Evolutionary conservation across 2,329 filamentous ascomycete species (phyloP).

Genomic region (Penicillium sp.): DNA sequence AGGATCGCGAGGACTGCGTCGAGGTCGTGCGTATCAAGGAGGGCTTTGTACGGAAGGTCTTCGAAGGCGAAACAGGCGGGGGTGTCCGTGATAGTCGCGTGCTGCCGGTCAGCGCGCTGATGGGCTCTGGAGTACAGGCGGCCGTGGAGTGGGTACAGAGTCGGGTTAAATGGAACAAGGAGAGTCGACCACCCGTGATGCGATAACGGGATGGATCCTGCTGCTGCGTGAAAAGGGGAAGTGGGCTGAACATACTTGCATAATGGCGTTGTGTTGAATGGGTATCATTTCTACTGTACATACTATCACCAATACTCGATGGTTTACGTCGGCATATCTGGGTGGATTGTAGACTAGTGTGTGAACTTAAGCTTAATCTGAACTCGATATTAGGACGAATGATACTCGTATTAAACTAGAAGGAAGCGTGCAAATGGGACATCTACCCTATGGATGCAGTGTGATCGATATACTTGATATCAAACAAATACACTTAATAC

Average conservation of each 20-base stretch:
- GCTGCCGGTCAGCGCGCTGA: conserved; percentile 88
- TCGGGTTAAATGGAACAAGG: conserved; percentile 95
- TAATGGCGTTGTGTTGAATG: conserved; percentile 19
- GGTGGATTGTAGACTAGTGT: too few species aligned
- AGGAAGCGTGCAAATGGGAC: too few species aligned
- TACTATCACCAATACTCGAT: background rate
- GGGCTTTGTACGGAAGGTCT: conserved; percentile 90
- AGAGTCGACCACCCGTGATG: conserved; percentile 89
- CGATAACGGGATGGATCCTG: conserved; percentile 68
- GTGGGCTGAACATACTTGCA: conserved; percentile 15
- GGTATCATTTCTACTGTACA: background rate
- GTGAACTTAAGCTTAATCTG: too few species aligned
- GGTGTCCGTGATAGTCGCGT: conserved; percentile 90
- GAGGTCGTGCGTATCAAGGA: conserved; percentile 98
- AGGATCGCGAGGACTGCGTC: conserved; percentile 95
- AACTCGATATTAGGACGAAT: too few species aligned
- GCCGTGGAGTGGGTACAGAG: conserved; percentile 96
- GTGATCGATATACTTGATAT: too few species aligned
- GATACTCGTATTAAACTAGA: too few species aligned
- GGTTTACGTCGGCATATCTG: too few species aligned
- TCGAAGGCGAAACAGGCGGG: conserved; percentile 87
- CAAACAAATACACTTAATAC: too few species aligned
- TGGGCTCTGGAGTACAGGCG: conserved; percentile 78
- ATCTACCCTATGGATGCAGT: too few species aligned
- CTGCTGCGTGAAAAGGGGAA: conserved; percentile 69